Evolutionary conservation across 2,329 filamentous ascomycete genomes (phyloP).

Genomic region (Colletotrichum trifolii): DNA sequence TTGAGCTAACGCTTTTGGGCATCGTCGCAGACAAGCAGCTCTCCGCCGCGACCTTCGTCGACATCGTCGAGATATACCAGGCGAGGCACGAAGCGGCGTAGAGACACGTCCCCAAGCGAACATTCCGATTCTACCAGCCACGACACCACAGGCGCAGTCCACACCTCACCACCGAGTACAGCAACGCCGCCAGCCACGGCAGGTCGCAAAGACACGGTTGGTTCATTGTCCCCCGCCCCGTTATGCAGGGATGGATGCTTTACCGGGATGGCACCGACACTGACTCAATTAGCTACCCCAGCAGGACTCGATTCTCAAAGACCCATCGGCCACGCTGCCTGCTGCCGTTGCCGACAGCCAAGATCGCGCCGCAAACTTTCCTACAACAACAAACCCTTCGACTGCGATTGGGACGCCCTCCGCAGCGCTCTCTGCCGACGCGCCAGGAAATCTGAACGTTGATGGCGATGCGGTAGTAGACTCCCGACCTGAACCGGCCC

Average conservation of each 20-base stretch:
- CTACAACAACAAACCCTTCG: background rate
- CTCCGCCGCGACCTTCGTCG: conserved; percentile 25
- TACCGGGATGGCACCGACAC: conserved; percentile 36
- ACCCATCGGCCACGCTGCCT: conserved; percentile 15
- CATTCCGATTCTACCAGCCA: conserved; percentile 7
- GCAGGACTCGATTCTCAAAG: conserved; percentile 24
- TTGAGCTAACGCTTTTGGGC: conserved; percentile 27
- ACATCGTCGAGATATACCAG: conserved; percentile 6
- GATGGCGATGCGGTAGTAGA: conserved; percentile 24
- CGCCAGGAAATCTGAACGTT: background rate
- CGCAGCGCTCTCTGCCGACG: background rate
- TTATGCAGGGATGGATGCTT: conserved; percentile 9
- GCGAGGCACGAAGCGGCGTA: conserved; percentile 5
- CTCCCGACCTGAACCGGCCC: background rate
- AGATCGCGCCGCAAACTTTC: conserved; percentile 10
- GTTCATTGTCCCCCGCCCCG: conserved; percentile 17
- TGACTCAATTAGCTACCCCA: conserved; percentile 32
- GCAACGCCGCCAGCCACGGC: conserved; percentile 14
- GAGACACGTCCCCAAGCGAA: background rate
- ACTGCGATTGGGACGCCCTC: background rate
- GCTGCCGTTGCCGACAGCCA: conserved; percentile 19
- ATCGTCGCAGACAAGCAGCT: conserved; percentile 33
- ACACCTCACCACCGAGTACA: conserved; percentile 3
- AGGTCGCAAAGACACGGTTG: conserved; percentile 14
- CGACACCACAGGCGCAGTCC: background rate